These are phyloP conservation scores for Bruguiera sexangula DNA, from an alignment of 345 rosid genomes.

Conservation along the genomic window DNA sequence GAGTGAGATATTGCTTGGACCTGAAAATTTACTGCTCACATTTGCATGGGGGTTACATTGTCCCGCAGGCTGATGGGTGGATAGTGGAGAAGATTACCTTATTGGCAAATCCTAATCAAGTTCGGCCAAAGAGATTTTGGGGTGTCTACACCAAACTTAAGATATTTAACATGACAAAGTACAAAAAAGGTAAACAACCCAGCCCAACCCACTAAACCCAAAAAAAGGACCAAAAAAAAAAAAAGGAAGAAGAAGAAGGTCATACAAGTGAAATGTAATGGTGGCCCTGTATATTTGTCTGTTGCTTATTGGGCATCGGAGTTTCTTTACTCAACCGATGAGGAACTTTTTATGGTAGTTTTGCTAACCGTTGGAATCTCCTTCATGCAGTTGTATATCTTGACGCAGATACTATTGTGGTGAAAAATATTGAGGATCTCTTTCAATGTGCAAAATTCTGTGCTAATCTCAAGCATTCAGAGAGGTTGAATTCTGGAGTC, in stretches of 20 bases:
- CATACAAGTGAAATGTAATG: background rate
- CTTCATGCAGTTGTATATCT: slow-evolving; percentile 75
- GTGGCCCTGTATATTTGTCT: no score
- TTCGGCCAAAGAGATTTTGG: slow-evolving; percentile 88
- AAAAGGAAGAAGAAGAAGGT: background rate
- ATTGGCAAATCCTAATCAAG: slow-evolving; percentile 82
- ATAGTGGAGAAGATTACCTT: slow-evolving; percentile 85
- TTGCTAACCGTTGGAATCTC: background rate
- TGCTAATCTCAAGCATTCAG: slow-evolving; percentile 93
- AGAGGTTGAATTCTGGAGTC: slow-evolving; percentile 94
- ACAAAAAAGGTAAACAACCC: slow-evolving; percentile 59
- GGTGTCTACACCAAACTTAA: slow-evolving; percentile 95
- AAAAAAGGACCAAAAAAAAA: no score
- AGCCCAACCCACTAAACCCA: no score
- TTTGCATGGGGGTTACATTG: background rate
- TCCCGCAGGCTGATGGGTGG: slow-evolving; percentile 92
- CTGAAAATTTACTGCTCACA: no score
- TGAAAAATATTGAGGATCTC: slow-evolving; percentile 82
- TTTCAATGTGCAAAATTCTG: slow-evolving; percentile 81
- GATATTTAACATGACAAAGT: slow-evolving; percentile 84
- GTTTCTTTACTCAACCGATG: no score
- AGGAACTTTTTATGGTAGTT: no score
- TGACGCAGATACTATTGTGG: slow-evolving; percentile 96
- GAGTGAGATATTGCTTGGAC: no score
- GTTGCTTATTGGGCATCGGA: no score